phyloP scores from a whole-genome alignment of 352 stramenopile genomes.

The Pythium dissotocum region DNA sequence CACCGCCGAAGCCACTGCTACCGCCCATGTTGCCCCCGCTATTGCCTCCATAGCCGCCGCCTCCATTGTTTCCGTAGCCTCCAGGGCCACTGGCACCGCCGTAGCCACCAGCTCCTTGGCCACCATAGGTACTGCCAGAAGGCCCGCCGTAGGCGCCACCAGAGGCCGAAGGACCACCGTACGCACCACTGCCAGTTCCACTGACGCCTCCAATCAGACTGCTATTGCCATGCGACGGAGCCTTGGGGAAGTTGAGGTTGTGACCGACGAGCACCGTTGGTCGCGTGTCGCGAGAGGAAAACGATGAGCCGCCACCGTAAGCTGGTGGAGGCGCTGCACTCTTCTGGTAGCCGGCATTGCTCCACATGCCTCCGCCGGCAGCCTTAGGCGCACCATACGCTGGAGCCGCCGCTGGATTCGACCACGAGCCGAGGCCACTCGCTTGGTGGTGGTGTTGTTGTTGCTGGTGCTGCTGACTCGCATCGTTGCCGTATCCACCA shows the following conservation, averaged over 20 bases:
- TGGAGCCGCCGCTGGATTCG: constrained; percentile 29
- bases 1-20: constrained; percentile 15
- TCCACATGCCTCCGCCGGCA: constrained; percentile 65
- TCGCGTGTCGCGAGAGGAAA: constrained; percentile 71
- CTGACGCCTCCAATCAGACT: constrained; percentile 40
- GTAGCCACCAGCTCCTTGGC: constrained; percentile 14
- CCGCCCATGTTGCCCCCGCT: constrained; percentile 17
- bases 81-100: constrained; percentile 13
- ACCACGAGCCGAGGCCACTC: constrained; percentile 61
- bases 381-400: constrained; percentile 39
- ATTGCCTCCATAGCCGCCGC: constrained; percentile 20
- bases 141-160: constrained; percentile 29
- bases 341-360: constrained; percentile 81
- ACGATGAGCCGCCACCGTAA: constrained; percentile 38
- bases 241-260: constrained; percentile 74
- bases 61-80: constrained; percentile 23
- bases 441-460: constrained; percentile 24
- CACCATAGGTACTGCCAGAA: constrained; percentile 30
- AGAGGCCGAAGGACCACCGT: constrained; percentile 25
- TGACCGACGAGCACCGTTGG: constrained; percentile 83
- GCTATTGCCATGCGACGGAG: constrained; percentile 45
- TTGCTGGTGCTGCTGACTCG: constrained; percentile 21
- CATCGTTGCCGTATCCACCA: constrained; percentile 29
- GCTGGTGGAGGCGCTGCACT: constrained; percentile 44
- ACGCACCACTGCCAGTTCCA: constrained; percentile 39